Evolutionary conservation across 306 rosid genomes (phyloP).

Genomic region (Sindora glabra): DNA sequence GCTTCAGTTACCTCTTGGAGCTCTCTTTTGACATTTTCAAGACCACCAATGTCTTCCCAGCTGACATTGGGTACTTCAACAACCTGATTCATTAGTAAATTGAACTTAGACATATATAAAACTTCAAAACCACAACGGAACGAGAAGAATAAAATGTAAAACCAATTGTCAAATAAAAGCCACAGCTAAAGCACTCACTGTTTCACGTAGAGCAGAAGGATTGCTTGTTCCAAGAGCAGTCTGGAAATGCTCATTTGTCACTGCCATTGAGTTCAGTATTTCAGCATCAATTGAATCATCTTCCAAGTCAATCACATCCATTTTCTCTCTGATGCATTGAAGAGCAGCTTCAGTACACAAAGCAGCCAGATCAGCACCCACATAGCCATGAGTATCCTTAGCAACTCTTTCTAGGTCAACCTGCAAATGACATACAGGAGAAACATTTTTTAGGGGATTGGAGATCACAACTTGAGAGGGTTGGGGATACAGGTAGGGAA

Average conservation of each 20-base stretch:
- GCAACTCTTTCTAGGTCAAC: conserved; percentile 66
- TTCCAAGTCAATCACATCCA: conserved; percentile 71
- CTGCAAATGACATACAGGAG: conserved; percentile 11
- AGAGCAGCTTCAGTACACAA: conserved; percentile 77
- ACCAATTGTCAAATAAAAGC: not conserved
- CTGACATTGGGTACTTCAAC: conserved; percentile 93
- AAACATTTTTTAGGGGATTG: not conserved
- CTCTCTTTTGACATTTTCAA: conserved; percentile 95
- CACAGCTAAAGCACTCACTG: conserved; percentile 34
- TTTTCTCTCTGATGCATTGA: conserved; percentile 69
- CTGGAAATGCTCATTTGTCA: conserved; percentile 62
- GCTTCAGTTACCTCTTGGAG: conserved; percentile 76
- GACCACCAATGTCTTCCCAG: conserved; percentile 98
- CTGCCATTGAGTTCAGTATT: conserved; percentile 71
- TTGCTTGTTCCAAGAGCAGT: conserved; percentile 76
- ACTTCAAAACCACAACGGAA: not conserved
- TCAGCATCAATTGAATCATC: conserved; percentile 75
- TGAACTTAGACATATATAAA: not conserved
- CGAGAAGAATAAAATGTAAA: not conserved
- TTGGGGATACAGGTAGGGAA: too few species aligned
- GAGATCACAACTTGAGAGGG: not conserved
- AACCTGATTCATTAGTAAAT: conserved; percentile 46
- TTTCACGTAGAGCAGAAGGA: conserved; percentile 72
- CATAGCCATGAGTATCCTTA: conserved; percentile 66
- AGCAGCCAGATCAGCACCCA: conserved; percentile 74